Base-by-base conservation (phyloP, 2,329 filamentous ascomycete species). In the Epichloe festucae region DNA sequence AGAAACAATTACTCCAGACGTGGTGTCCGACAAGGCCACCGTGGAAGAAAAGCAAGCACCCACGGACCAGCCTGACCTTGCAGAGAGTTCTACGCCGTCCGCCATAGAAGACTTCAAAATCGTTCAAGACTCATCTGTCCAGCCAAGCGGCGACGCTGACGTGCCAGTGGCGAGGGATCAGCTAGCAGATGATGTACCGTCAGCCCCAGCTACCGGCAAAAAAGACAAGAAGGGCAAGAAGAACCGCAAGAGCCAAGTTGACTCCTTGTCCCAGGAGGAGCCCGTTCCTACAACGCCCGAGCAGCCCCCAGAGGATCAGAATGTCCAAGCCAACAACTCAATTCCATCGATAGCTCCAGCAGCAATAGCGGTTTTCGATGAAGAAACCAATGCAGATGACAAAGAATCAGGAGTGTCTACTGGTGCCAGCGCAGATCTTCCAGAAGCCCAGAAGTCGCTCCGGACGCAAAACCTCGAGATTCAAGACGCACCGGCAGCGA, bases 201-300 rank as follows among this genome's bases (percentile, higher is more conserved):
- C 54, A 8, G 23, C 17, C 21, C 51, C 51, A 10, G 27, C 35
- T 11, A 48, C 54, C 34, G 56, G 49, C 7, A 61, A 61, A 42
- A 60, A 58, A 36, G 56, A 55, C 23, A 58, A 58, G 27, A 58
- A 56, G 27, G 49, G 53, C 41, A 55, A 60, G 49, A 53, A 60
- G 41, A 52, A 49, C 31, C 46, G 39, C 3, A 43, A 48, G 38
- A 53, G 45, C 21, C 54, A 57, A 50, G 21, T 42, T 23, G 54
- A 54, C 7, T 23, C 41, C 34, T 23, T 51, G 35, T 42, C 52
- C 23, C 46, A 19, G 50, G 46, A 34, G 4, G 46, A 55, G 10
- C 6, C 42, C 6, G 10, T 38, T 6, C 15, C 44, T 14, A 39
- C 50, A 19, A 36, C n/a, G 46, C 36, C 51, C 40, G 27, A 42